Evolutionary conservation across 805 yeast species (phyloP), one percentile per base, ranked within the genome.

Genomic region (Vanderwaltozyma yarrowii): DNA sequence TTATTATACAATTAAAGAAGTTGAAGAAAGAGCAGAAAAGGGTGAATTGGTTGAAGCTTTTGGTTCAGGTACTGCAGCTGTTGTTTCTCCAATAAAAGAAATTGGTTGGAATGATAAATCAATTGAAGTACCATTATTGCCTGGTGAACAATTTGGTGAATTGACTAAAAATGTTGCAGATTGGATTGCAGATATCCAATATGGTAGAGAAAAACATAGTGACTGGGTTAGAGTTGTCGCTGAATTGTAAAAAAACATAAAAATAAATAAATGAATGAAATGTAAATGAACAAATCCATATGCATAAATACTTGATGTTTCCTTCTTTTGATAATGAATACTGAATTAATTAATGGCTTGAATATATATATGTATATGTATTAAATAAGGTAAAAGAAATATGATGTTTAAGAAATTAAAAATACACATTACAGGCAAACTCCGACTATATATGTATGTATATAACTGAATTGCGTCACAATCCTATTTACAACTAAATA

Each of bases 21-120:
- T 89, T 41, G 74, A 70, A 36, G 85, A 81, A 52, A 76, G 76
- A 51, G 81, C 95, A 33, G 68, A 64, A 36, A 75, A 78, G 61
- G 95, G 95, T 43, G 80, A 83, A 58, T 71, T 89, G 52, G 74
- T 88, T 8, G 98, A 92, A 70, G 94, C 95, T 16, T 89, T 89
- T 54, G 97, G 97, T 51, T 70, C 96, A 16, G 98, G 98, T 55
- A 89, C 98, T 40, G 97, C 98, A 43, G 97, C 96, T 32, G 78
- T 89, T 56, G 97, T 92, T 33, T 78, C 95, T 27, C 97, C 97
- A 50, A 86, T 89, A 57, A 78, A 81, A 63, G 82, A 73, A 52
- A 85, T 89, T 56, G 88, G 87, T 41, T 89, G 78, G 77, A 69
- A 73, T 42, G 94, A 80, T 36, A 61, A 77, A 54, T 73, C 71